Conservation (phyloP, 2,329 filamentous ascomycete species). For the Alternaria solani region DNA sequence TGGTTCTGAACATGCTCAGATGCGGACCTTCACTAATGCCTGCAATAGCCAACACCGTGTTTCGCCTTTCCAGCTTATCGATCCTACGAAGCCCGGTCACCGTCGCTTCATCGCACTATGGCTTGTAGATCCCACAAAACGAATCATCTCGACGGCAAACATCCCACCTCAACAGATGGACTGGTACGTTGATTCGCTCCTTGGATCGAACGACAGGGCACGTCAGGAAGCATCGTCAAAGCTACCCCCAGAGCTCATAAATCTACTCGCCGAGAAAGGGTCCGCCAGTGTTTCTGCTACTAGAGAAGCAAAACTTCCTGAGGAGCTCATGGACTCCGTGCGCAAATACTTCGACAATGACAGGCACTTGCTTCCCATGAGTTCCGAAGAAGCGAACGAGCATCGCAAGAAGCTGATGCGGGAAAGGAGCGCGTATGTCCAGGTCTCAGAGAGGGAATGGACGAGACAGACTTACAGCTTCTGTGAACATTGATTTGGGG, state of each 20-base stretch:
- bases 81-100: constrained; percentile 62
- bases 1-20: neutral
- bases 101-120: constrained; percentile 66
- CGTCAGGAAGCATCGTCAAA: constrained; percentile 13
- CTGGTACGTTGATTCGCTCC: constrained; percentile 51
- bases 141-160: constrained; percentile 62
- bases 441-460: constrained; percentile 7
- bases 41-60: constrained; percentile 30
- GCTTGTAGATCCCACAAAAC: constrained; percentile 64
- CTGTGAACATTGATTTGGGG: constrained; percentile 22
- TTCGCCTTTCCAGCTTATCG: constrained; percentile 57
- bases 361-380: constrained; percentile 22
- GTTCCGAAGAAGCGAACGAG: constrained; percentile 20
- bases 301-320: constrained; percentile 13
- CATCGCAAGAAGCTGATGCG: constrained; percentile 18
- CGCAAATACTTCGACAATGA: constrained; percentile 11
- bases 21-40: neutral
- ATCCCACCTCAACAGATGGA: constrained; percentile 60
- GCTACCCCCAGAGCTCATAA: constrained; percentile 26
- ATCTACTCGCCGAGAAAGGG: constrained; percentile 19
- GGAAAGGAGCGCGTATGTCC: constrained; percentile 14
- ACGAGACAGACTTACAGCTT: constrained; percentile 16
- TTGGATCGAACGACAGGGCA: constrained; percentile 9
- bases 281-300: neutral
- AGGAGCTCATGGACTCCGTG: constrained; percentile 28